phyloP scores from a whole-genome alignment of 345 rosid genomes.

The Syzygium aqueum region DNA sequence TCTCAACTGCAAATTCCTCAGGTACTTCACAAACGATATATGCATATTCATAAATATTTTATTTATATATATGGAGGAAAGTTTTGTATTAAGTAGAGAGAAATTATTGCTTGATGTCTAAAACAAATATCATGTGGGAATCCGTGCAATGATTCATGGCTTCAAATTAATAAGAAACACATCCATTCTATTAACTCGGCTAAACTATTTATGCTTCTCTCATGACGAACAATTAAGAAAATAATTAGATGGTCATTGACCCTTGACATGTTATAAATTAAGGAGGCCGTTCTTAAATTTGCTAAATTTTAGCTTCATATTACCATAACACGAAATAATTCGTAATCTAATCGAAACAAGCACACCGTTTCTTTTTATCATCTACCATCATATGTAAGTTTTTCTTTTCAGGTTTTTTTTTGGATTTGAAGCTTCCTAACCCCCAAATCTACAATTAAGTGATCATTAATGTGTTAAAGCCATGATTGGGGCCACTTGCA shows the following conservation, averaged over 20 bases:
- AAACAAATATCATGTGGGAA: background rate
- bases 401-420: background rate
- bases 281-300: background rate
- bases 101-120: background rate
- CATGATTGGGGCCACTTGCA: background rate
- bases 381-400: background rate
- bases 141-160: too few relatives aligned
- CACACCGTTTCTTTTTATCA: background rate
- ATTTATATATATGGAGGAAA: too few relatives aligned
- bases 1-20: constrained; percentile 21
- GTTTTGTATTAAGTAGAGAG: background rate
- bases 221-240: too few relatives aligned
- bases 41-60: background rate
- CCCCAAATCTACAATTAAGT: background rate
- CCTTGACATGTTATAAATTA: too few relatives aligned
- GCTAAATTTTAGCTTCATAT: background rate
- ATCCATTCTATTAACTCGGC: background rate
- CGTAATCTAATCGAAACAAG: too few relatives aligned
- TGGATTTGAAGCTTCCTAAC: background rate
- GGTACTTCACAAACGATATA: constrained; percentile 9
- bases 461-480: background rate
- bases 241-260: too few relatives aligned
- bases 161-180: background rate
- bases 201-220: background rate
- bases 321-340: too few relatives aligned